phyloP scores from a whole-genome alignment of 1,139 yeast genomes.

The Diutina sp. region DNA sequence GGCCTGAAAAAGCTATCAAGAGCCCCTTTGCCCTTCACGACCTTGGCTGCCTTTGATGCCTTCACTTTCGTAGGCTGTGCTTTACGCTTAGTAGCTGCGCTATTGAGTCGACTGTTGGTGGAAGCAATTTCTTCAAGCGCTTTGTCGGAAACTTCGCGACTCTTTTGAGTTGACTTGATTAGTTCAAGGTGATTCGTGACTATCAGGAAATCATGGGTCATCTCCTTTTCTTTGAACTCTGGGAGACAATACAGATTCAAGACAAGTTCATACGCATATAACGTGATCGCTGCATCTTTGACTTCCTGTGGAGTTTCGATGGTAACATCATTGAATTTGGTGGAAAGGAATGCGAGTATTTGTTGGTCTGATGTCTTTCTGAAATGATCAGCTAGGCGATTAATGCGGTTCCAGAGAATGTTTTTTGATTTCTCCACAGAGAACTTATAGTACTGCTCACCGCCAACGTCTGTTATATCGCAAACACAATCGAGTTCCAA shows the following conservation, averaged over 20 bases:
- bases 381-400: constrained; percentile 35
- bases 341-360: constrained; percentile 17
- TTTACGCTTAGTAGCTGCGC: constrained; percentile 8
- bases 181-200: constrained; percentile 18
- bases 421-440: constrained; percentile 14
- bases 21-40: constrained; percentile 46
- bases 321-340: constrained; percentile 14
- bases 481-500: constrained; percentile 16
- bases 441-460: constrained; percentile 34
- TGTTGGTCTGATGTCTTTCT: constrained; percentile 27
- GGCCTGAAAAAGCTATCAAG: constrained; percentile 45
- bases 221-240: constrained; percentile 8
- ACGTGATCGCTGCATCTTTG: constrained; percentile 11
- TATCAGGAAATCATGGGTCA: constrained; percentile 15
- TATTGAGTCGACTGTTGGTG: constrained; percentile 6
- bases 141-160: constrained; percentile 21
- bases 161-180: constrained; percentile 15
- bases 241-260: constrained; percentile 15
- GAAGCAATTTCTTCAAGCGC: constrained; percentile 17
- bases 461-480: constrained; percentile 34
- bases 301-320: constrained; percentile 17
- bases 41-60: constrained; percentile 14
- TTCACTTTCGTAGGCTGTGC: constrained; percentile 11
- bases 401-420: constrained; percentile 29
- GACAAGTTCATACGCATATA: constrained; percentile 18